Evolutionary conservation across 106 monocot species (phyloP).

Genomic region (Acorus calamus): DNA sequence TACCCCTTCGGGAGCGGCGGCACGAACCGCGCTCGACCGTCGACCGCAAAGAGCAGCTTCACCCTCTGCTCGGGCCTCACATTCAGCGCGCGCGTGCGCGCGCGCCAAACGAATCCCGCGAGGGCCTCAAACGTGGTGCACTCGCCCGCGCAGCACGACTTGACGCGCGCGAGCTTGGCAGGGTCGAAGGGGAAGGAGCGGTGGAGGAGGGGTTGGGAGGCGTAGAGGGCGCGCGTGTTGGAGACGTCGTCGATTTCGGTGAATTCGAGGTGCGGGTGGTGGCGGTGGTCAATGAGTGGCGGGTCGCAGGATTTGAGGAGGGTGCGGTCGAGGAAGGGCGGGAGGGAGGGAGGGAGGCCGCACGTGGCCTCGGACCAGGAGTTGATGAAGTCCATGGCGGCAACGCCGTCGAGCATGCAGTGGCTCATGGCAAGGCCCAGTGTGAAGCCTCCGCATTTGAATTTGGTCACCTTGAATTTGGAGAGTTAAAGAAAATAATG

Average conservation of each 20-base stretch:
- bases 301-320: conserved; percentile 8
- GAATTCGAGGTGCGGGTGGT: conserved; percentile 58
- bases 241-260: conserved; percentile 47
- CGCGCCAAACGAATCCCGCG: conserved; percentile 58
- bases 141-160: neutral
- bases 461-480: conserved; percentile 16
- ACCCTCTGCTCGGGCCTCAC: conserved; percentile 41
- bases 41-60: conserved; percentile 76
- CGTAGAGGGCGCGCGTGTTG: conserved; percentile 22
- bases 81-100: conserved; percentile 40
- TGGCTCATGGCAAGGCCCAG: conserved; percentile 16
- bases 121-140: conserved; percentile 73
- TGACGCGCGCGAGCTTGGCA: conserved; percentile 30
- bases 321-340: too few relatives aligned
- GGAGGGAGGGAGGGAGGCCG: neutral
- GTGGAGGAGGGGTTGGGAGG: conserved; percentile 38
- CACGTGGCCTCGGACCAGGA: conserved; percentile 17
- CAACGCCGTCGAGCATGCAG: conserved; percentile 22
- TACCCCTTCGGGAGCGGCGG: conserved; percentile 74
- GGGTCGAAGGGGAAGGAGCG: conserved; percentile 54
- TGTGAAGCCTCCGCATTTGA: conserved; percentile 20
- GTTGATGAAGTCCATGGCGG: conserved; percentile 13
- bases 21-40: conserved; percentile 44
- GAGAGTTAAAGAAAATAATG: too few relatives aligned
- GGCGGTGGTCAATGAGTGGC: conserved; percentile 53